Evolutionary conservation across 2,329 filamentous ascomycete species (phyloP).

Genomic region (Mollisia scopiformis): DNA sequence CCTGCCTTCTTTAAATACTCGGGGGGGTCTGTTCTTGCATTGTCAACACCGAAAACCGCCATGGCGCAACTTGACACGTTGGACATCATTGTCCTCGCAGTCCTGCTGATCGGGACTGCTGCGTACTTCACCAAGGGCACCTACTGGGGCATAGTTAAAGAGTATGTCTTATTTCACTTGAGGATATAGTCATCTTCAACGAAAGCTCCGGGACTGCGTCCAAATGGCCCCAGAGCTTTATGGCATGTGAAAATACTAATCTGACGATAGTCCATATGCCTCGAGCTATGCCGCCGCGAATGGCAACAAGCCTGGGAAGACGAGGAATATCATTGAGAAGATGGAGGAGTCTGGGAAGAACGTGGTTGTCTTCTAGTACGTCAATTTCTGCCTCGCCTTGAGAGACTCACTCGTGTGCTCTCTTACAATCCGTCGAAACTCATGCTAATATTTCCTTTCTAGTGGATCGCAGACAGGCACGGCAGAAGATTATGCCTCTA

Average conservation of each 20-base stretch:
- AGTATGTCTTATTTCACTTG: too few species aligned
- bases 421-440: too few species aligned
- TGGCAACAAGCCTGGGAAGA: conserved; percentile 77
- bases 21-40: not conserved
- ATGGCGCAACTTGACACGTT: conserved; percentile 98
- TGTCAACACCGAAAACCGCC: conserved; percentile 30
- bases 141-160: conserved; percentile 86
- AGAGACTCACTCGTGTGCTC: too few species aligned
- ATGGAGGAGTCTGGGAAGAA: conserved; percentile 96
- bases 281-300: conserved; percentile 70
- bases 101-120: conserved; percentile 81
- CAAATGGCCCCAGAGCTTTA: too few species aligned
- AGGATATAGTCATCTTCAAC: too few species aligned
- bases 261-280: conserved; percentile 82
- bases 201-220: too few species aligned
- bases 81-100: conserved; percentile 88
- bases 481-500: conserved; percentile 95
- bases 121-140: conserved; percentile 99
- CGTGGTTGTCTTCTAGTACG: conserved; percentile 98
- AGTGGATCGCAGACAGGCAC: conserved; percentile 97
- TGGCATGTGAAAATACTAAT: too few species aligned
- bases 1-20: not conserved
- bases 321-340: conserved; percentile 91
- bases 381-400: too few species aligned
- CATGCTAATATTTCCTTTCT: too few species aligned